These are phyloP conservation scores for Coemansia sp. DNA, from an alignment of 192 early-diverging fungal genomes.

Conservation along the genomic window DNA sequence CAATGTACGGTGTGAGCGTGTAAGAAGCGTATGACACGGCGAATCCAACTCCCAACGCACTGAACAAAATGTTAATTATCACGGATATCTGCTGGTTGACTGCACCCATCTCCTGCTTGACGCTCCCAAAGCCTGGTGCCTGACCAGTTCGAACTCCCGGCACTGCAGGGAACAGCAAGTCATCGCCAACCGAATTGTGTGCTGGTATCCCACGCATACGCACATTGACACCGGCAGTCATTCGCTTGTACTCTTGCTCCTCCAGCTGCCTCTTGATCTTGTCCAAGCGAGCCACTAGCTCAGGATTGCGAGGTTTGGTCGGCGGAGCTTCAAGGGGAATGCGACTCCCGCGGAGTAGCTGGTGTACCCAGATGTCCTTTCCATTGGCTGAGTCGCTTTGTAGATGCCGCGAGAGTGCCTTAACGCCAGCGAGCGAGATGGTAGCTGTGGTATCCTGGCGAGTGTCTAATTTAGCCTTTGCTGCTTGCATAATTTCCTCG, in stretches of 20 bases:
- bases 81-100: conserved; percentile 40
- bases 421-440: conserved; percentile 25
- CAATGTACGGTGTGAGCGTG: conserved; percentile 46
- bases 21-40: conserved; percentile 52
- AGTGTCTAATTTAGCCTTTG: neutral
- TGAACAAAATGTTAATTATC: conserved; percentile 53
- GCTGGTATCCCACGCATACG: neutral
- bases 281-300: conserved; percentile 41
- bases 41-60: conserved; percentile 50
- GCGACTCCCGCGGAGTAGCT: conserved; percentile 40
- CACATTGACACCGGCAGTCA: conserved; percentile 22
- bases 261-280: conserved; percentile 42
- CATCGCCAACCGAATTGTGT: neutral
- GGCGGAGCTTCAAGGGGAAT: conserved; percentile 26
- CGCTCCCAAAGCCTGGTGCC: neutral
- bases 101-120: conserved; percentile 36
- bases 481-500: neutral
- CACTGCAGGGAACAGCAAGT: conserved; percentile 29
- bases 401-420: conserved; percentile 25
- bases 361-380: conserved; percentile 29
- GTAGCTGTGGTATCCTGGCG: neutral
- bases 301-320: conserved; percentile 36
- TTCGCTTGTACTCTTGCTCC: conserved; percentile 44
- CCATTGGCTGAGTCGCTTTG: neutral
- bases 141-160: conserved; percentile 42